Conservation (phyloP, 202 grass and related monocot genomes). For the Hordeum pubiflorum region DNA sequence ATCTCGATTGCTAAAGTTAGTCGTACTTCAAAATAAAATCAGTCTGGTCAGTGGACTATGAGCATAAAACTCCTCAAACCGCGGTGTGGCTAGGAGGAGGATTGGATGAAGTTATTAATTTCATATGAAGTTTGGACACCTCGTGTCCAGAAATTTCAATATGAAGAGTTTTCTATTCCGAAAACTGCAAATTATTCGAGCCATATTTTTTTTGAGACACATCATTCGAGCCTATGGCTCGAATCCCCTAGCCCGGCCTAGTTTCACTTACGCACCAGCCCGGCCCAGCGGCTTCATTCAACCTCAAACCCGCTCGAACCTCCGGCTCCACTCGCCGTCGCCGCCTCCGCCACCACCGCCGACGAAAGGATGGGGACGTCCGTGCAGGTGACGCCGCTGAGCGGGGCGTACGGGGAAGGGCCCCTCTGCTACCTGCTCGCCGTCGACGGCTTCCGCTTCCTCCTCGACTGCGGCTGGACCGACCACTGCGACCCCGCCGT, state of each 20-base stretch:
- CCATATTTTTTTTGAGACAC: too few relatives aligned
- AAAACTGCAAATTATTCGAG: background rate
- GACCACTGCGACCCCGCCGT: slow-evolving; percentile 73
- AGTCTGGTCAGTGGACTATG: too few relatives aligned
- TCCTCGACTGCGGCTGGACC: slow-evolving; percentile 95
- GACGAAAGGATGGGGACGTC: slow-evolving; percentile 71
- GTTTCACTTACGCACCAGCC: background rate
- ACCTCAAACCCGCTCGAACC: background rate
- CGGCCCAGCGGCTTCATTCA: background rate
- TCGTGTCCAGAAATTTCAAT: too few relatives aligned
- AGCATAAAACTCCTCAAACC: too few relatives aligned
- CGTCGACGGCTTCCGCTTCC: slow-evolving; percentile 86
- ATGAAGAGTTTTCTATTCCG: too few relatives aligned
- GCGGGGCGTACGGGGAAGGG: slow-evolving; percentile 66
- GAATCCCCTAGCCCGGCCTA: background rate
- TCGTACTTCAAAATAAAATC: too few relatives aligned
- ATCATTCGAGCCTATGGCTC: background rate
- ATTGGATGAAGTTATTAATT: too few relatives aligned
- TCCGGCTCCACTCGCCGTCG: background rate
- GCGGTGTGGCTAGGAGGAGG: too few relatives aligned
- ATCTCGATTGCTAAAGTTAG: too few relatives aligned
- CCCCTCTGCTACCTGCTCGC: slow-evolving; percentile 75
- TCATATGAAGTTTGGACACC: too few relatives aligned
- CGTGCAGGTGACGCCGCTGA: slow-evolving; percentile 80
- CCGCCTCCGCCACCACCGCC: background rate